phyloP scores from a whole-genome alignment of 1,139 yeast genomes.

The Martiniozyma asiatica region DNA sequence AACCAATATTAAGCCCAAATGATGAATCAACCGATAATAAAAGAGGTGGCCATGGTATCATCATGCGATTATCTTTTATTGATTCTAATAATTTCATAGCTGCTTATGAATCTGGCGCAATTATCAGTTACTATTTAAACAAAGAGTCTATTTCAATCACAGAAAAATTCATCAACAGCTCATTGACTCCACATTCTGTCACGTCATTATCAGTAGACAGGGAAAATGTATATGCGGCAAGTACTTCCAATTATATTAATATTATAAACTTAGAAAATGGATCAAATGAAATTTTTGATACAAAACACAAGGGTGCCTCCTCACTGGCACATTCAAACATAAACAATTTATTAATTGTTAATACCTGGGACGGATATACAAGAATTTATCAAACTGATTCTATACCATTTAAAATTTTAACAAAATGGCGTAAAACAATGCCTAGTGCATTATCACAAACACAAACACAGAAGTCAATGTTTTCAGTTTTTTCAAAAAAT shows the following conservation, averaged over 20 bases:
- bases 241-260: slow-evolving; percentile 21
- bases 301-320: slow-evolving; percentile 21
- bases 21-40: slow-evolving; percentile 12
- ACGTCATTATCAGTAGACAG: too few species aligned
- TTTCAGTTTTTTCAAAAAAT: slow-evolving; percentile 11
- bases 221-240: slow-evolving; percentile 28
- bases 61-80: slow-evolving; percentile 35
- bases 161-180: slow-evolving; percentile 20
- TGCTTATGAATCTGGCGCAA: slow-evolving; percentile 51
- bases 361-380: slow-evolving; percentile 24
- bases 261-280: slow-evolving; percentile 4
- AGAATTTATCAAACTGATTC: slow-evolving; percentile 18
- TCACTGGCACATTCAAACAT: slow-evolving; percentile 9
- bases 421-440: too few species aligned
- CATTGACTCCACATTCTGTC: slow-evolving; percentile 37
- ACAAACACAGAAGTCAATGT: slow-evolving; percentile 14
- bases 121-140: slow-evolving; percentile 25
- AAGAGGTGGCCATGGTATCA: slow-evolving; percentile 32
- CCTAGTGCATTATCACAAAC: too few species aligned
- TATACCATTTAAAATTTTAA: too few species aligned
- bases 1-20: slow-evolving; percentile 4
- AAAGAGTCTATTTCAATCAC: too few species aligned
- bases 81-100: slow-evolving; percentile 24
- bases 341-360: slow-evolving; percentile 13
- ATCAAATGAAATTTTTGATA: slow-evolving; percentile 4